A percentile compares a stretch with the other conserved stretches of the same genome.
Evolutionary conservation across 352 stramenopile genomes (phyloP).

Genomic region (Globisporangium abappressorium): DNA sequence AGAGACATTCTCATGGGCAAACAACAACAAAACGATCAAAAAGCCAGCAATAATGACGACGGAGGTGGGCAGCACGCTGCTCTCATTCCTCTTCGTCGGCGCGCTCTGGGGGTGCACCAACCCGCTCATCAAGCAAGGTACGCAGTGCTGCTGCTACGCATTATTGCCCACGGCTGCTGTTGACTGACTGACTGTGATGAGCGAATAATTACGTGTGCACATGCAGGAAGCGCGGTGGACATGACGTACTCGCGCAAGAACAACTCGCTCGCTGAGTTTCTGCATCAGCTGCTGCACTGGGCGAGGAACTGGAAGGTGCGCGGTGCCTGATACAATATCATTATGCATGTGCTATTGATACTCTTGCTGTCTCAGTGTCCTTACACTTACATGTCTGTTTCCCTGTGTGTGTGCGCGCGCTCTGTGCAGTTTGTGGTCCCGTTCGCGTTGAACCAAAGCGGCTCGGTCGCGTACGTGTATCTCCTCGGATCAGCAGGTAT

Average conservation of each 20-base stretch:
- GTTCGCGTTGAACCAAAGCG: conserved; percentile 81
- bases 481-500: conserved; percentile 69
- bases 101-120: conserved; percentile 87
- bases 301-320: conserved; percentile 73
- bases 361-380: no score
- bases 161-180: neutral
- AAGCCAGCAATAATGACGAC: neutral
- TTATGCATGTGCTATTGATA: no score
- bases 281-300: conserved; percentile 41
- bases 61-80: conserved; percentile 29
- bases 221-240: conserved; percentile 45
- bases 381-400: neutral
- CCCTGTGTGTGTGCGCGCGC: neutral
- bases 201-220: neutral
- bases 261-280: conserved; percentile 56
- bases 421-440: conserved; percentile 71
- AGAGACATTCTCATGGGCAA: no score
- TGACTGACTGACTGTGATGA: neutral
- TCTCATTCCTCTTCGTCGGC: conserved; percentile 83
- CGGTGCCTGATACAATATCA: neutral
- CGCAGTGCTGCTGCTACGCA: neutral
- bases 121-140: conserved; percentile 79
- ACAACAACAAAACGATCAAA: neutral
- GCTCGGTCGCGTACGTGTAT: conserved; percentile 77
- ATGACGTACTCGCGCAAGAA: conserved; percentile 54